Conservation (phyloP, 306 rosid genomes). For the Prunus mira region DNA sequence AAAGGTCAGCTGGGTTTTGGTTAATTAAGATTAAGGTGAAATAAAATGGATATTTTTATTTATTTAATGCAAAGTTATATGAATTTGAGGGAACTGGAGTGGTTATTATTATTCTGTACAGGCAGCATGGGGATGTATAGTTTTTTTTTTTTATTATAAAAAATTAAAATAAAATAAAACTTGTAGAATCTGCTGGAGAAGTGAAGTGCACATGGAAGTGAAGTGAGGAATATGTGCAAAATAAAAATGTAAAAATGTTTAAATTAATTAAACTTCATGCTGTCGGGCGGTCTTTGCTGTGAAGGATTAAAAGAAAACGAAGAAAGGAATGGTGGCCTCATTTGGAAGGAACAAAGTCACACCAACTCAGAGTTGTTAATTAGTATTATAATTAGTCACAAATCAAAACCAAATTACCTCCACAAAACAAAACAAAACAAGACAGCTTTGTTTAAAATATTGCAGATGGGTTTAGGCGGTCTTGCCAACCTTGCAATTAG, state of each 20-base stretch:
- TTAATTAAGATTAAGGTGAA: neutral
- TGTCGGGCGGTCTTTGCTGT: conserved; percentile 47
- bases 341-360: conserved; percentile 53
- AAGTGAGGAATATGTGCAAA: conserved; percentile 35
- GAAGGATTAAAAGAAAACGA: conserved; percentile 36
- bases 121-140: conserved; percentile 25
- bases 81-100: conserved; percentile 21
- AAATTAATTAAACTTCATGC: conserved; percentile 25
- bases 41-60: neutral
- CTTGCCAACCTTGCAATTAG: conserved; percentile 21
- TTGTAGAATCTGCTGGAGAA: conserved; percentile 47
- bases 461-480: conserved; percentile 9
- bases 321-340: conserved; percentile 48
- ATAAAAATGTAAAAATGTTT: neutral
- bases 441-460: conserved; percentile 4
- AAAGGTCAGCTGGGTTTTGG: conserved; percentile 16
- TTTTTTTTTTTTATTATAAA: neutral
- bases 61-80: conserved; percentile 6
- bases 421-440: neutral
- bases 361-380: conserved; percentile 33
- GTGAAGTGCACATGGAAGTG: conserved; percentile 71
- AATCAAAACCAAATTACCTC: conserved; percentile 26
- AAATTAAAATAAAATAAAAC: no score
- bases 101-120: conserved; percentile 15
- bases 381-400: conserved; percentile 21